Evolutionary conservation across 192 early-diverging fungal genomes (phyloP), one percentile per base, ranked within the genome.

Genomic region (Backusella circina): DNA sequence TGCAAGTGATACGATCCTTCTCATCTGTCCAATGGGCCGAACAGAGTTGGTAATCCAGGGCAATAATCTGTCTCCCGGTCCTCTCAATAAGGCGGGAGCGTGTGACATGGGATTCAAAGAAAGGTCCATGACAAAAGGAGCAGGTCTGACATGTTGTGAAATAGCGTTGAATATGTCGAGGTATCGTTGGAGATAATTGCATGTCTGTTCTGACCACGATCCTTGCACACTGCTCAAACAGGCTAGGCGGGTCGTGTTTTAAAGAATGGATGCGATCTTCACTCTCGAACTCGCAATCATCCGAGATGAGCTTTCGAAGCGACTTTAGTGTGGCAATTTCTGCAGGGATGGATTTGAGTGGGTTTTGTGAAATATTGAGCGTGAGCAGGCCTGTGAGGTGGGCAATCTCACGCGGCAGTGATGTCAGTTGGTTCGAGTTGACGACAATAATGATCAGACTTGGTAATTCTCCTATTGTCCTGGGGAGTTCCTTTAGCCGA

Each of bases 121-220:
- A 94, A 13, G 95, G 94, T 8, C 95, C 94, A 18, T 82, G 77
- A 76, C 95, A 96, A 83, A 90, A 94, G 3, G 90, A 85, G 77
- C 95, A 96, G 16, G 72, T 64, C n/a, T 85, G 76, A 0, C 86
- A 85, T 12, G 84, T 86, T 13, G 82, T 79, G 36, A 96, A 75
- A 76, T 94, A 96, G 9, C 75, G 77, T 76, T 89, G 86, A 18
- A 96, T 50, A 47, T 93, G 83, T 35, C 93, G 83, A 16, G 85
- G 79, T 8, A 88, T 73, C 64, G 82, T 70, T 13, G 81, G 37
- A 13, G 87, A 86, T 57, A 94, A 77, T 5, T 87, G 83, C 8
- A 93, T 71, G 44, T 91, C 83, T 10, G 89, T 79, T 32, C 91
- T 86, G 12, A 93, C 89, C 86, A 30, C 88, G 23, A 89, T 86